These are phyloP conservation scores for Chalciporus sphaerocephalus DNA, from an alignment of 768 basidiomycete genomes.

Conservation along the genomic window DNA sequence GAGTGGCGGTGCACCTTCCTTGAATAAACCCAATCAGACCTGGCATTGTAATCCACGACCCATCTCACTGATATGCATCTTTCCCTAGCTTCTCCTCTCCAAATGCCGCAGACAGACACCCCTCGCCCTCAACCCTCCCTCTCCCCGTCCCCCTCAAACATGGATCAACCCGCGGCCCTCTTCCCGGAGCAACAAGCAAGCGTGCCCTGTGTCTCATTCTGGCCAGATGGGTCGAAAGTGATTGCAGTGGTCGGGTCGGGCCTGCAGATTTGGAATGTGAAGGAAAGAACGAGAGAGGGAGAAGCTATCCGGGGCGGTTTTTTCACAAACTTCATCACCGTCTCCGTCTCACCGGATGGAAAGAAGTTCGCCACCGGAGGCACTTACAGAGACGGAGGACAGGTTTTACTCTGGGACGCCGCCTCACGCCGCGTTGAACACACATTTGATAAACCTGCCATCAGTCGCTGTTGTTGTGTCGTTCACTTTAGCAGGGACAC, in stretches of 20 bases:
- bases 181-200: conserved; percentile 17
- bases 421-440: conserved; percentile 20
- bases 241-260: conserved; percentile 25
- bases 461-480: conserved; percentile 21
- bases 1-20: neutral
- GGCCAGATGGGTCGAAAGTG: conserved; percentile 24
- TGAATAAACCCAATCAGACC: neutral
- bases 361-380: conserved; percentile 23
- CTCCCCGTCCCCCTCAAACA: neutral
- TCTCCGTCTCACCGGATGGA: conserved; percentile 21
- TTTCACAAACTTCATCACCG: conserved; percentile 26
- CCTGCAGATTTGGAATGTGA: conserved; percentile 24
- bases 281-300: conserved; percentile 17
- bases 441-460: conserved; percentile 21
- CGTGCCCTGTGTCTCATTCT: conserved; percentile 21
- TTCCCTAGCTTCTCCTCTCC: too few species aligned
- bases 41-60: too few species aligned
- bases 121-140: conserved; percentile 1
- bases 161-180: conserved; percentile 12
- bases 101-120: too few species aligned
- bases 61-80: too few species aligned
- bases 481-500: conserved; percentile 22
- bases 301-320: conserved; percentile 21
- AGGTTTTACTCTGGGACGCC: conserved; percentile 23
- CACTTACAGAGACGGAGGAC: conserved; percentile 23